Evolutionary conservation across 179 eudicot species (phyloP), one percentile per base, ranked within the genome.

Genomic region (Camellia oleifera): DNA sequence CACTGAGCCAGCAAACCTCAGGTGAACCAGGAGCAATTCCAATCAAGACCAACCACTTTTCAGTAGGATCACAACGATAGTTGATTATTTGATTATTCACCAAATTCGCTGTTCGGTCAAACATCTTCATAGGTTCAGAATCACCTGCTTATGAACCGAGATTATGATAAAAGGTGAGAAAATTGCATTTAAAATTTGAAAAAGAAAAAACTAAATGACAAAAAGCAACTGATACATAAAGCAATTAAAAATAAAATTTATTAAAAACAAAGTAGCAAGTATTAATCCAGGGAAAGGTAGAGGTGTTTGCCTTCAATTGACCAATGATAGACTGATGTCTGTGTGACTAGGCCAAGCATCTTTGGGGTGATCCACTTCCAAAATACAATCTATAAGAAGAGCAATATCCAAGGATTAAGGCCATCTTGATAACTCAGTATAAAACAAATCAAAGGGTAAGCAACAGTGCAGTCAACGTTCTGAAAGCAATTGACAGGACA

Each of bases 21-120:
- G 96, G 83, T 73, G 97, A 87, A 62, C 98, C 98, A 79, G 98
- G 98, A 60, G 98, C 96, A 81, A 94, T 94, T 73, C 98, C 98
- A 84, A 94, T 90, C 87, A 94, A 83, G 81, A 94, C 97, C 92
- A 93, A 79, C 98, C 98, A 94, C 83, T 94, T 94, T 73, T 94
- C 98, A 62, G 97, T 81, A 48, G 94, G 98, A 83, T 94, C 98
- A 83, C 97, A 89, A 56, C 90, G 87, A 80, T 94, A 94, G 80
- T 93, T 94, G 74, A 94, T 94, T 56, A 94, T 93, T 81, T 94
- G 98, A 87, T 94, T 94, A 89, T 87, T 93, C 69, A 92, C 83
- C 66, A 94, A 82, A 86, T 94, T 94, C 61, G 97, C 97, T 62
- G 98, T 87, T 83, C 98, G 88, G 70, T 94, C 98, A 86, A 94